Percentiles rank a stretch among this genome's conserved stretches.
These are phyloP conservation scores for Jaapia argillacea DNA, from an alignment of 768 basidiomycete species.

Conservation along the genomic window DNA sequence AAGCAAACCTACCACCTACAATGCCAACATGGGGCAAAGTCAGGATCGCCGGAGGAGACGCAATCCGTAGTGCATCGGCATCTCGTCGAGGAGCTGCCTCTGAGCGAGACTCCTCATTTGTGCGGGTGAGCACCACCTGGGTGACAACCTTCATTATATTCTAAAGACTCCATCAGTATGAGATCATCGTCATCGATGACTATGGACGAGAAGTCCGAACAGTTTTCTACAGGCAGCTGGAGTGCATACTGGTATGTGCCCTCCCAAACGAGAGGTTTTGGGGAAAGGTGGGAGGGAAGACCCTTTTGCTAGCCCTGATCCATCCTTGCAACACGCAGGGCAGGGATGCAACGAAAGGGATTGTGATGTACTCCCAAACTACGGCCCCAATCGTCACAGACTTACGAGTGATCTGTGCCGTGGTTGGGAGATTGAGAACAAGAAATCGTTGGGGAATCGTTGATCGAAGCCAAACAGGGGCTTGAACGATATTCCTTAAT, in stretches of 20 bases:
- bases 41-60: constrained; percentile 16
- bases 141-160: neutral
- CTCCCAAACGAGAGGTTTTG: constrained; percentile 4
- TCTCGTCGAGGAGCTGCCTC: neutral
- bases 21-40: constrained; percentile 18
- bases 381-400: constrained; percentile 7
- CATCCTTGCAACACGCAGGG: constrained; percentile 9
- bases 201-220: neutral
- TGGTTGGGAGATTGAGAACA: constrained; percentile 9
- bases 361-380: constrained; percentile 2
- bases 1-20: constrained; percentile 5
- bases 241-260: constrained; percentile 9
- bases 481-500: constrained; percentile 7
- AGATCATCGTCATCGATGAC: constrained; percentile 4
- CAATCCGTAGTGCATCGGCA: constrained; percentile 6
- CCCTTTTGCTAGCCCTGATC: constrained; percentile 9
- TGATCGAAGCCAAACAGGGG: constrained; percentile 7
- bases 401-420: constrained; percentile 6
- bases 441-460: constrained; percentile 11
- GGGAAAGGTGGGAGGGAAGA: constrained; percentile 2
- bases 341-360: constrained; percentile 5
- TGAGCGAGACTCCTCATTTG: constrained; percentile 10
- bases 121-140: constrained; percentile 8
- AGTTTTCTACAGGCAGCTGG: constrained; percentile 10
- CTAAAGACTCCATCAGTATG: constrained; percentile 3